Evolutionary conservation across 2,329 filamentous ascomycete species (phyloP).

Genomic region (Pestalotiopsis sp.): DNA sequence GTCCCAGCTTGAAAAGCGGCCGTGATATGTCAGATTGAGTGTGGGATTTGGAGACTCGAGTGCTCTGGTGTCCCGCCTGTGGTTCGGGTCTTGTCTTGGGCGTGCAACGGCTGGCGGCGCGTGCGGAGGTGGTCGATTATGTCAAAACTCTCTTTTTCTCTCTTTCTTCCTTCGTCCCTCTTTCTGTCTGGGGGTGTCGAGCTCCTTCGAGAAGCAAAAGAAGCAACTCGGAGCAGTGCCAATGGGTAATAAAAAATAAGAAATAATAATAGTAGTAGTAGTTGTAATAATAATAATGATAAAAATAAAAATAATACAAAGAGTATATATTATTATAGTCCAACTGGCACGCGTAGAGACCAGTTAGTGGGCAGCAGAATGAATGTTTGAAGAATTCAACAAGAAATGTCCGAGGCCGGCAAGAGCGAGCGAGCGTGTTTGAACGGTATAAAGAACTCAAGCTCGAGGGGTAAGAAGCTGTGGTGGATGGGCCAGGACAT

Average conservation of each 20-base stretch:
- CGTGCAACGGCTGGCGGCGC: constrained; percentile 17
- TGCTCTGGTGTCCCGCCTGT: not conserved
- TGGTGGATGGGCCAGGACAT: constrained; percentile 22
- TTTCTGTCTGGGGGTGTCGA: not conserved
- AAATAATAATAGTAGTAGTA: not conserved
- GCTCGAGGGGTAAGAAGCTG: constrained; percentile 9
- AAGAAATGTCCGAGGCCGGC: constrained; percentile 6
- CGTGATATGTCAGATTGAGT: constrained; percentile 1
- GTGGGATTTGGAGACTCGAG: not conserved
- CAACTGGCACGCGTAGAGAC: not conserved
- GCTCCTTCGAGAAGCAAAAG: not conserved
- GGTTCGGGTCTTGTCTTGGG: not conserved
- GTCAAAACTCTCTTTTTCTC: constrained; percentile 3
- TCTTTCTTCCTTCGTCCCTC: not conserved
- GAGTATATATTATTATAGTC: not conserved
- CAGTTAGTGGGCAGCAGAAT: not conserved
- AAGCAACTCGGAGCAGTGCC: not conserved
- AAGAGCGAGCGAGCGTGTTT: not conserved
- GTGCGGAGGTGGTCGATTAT: constrained; percentile 13
- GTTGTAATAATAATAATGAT: not conserved
- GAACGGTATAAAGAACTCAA: not conserved
- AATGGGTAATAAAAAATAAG: not conserved
- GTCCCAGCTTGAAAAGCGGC: constrained; percentile 10
- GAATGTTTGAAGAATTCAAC: not conserved
- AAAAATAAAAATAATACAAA: constrained; percentile 4